Percentiles rank a stretch among this genome's conserved stretches.
phyloP scores from a whole-genome alignment of 306 rosid species.

The Elaeagnus macrophylla region DNA sequence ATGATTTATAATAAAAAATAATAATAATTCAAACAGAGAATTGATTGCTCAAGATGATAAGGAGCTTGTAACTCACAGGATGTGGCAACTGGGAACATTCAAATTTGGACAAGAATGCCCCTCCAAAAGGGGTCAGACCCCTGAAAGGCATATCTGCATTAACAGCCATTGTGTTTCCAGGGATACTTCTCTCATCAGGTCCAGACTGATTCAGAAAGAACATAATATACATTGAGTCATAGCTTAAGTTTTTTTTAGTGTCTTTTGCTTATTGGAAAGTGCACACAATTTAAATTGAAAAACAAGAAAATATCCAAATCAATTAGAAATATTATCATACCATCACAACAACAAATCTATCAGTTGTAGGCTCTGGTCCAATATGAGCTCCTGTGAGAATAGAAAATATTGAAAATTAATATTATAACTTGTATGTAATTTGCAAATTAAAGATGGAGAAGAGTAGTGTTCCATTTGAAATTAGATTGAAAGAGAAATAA shows the following conservation, averaged over 20 bases:
- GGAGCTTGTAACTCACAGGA: slow-evolving; percentile 51
- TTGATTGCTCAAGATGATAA: not conserved
- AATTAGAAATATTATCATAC: slow-evolving; percentile 27
- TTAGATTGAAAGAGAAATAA: not conserved
- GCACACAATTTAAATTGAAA: slow-evolving; percentile 2
- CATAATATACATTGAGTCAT: not conserved
- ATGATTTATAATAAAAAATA: not conserved
- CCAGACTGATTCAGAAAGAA: slow-evolving; percentile 49
- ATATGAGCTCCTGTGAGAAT: slow-evolving; percentile 67
- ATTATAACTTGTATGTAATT: not conserved
- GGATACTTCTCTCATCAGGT: slow-evolving; percentile 91
- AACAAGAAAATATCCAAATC: not conserved
- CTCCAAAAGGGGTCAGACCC: slow-evolving; percentile 77
- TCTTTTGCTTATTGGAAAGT: too few relatives aligned
- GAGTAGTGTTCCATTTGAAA: too few relatives aligned
- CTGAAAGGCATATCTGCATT: slow-evolving; percentile 91
- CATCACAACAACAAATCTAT: slow-evolving; percentile 93
- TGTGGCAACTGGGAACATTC: slow-evolving; percentile 97
- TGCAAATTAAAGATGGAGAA: not conserved
- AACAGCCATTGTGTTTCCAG: slow-evolving; percentile 90
- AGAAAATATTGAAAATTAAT: not conserved
- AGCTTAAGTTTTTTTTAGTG: too few relatives aligned
- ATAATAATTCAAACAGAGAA: too few relatives aligned
- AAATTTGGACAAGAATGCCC: slow-evolving; percentile 80
- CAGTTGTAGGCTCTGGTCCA: slow-evolving; percentile 99